phyloP scores from a whole-genome alignment of 768 basidiomycete genomes.

The Glaciozyma antarctica region DNA sequence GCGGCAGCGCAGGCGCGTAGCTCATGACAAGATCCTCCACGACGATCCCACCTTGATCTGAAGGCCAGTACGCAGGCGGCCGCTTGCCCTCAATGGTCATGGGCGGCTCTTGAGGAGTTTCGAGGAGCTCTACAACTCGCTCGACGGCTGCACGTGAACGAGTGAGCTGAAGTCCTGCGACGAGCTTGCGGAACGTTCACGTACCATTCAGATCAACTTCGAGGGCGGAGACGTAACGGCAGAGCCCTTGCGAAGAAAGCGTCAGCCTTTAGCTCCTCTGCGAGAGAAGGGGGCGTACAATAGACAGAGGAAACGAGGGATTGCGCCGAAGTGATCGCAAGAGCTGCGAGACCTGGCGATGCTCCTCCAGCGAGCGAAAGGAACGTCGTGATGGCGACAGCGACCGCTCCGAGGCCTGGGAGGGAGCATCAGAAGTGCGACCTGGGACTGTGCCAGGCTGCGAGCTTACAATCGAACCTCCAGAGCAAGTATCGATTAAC shows the following conservation, averaged over 20 bases:
- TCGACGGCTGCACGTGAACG: constrained; percentile 42
- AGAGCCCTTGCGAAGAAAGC: neutral
- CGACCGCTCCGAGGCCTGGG: constrained; percentile 51
- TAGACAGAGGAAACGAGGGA: constrained; percentile 6
- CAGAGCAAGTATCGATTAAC: constrained; percentile 22
- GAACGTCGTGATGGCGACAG: constrained; percentile 59
- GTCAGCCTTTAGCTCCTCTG: neutral
- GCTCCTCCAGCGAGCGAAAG: constrained; percentile 56
- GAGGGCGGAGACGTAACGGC: neutral
- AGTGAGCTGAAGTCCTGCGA: constrained; percentile 35
- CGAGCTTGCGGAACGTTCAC: neutral
- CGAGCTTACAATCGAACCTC: constrained; percentile 27
- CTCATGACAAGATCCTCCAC: constrained; percentile 54
- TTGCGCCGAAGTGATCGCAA: constrained; percentile 61
- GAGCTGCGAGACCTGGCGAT: constrained; percentile 54
- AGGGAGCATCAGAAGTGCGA: neutral
- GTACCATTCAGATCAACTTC: constrained; percentile 43
- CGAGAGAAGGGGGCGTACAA: neutral
- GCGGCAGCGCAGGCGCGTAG: constrained; percentile 56
- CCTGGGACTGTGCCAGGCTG: neutral
- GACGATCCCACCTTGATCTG: constrained; percentile 46
- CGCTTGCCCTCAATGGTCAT: constrained; percentile 32
- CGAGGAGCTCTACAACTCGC: constrained; percentile 37
- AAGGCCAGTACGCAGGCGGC: constrained; percentile 45
- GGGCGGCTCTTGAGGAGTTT: constrained; percentile 22